These are phyloP conservation scores for Cyberlindnera maritima DNA, from an alignment of 805 yeast species.

Conservation along the genomic window DNA sequence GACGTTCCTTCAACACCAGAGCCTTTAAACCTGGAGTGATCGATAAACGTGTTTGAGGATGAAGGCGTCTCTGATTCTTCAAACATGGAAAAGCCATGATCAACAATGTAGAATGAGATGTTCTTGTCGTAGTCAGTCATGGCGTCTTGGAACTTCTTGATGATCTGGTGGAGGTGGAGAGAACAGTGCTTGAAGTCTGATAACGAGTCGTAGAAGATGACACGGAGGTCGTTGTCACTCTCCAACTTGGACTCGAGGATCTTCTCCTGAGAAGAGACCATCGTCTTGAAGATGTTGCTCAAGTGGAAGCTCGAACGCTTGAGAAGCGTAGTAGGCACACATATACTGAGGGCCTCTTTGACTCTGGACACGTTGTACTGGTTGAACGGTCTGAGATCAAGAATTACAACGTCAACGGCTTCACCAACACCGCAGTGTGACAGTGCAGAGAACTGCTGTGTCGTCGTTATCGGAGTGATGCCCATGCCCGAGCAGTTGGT, in stretches of 20 bases:
- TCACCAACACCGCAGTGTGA: neutral
- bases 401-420: constrained; percentile 15
- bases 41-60: constrained; percentile 8
- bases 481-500: constrained; percentile 13
- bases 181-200: constrained; percentile 24
- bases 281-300: constrained; percentile 28
- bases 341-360: constrained; percentile 63
- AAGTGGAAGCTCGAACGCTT: constrained; percentile 45
- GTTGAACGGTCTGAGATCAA: constrained; percentile 78
- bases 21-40: constrained; percentile 16
- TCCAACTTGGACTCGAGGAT: constrained; percentile 15
- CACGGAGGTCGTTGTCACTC: constrained; percentile 8
- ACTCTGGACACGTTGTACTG: constrained; percentile 65
- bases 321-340: constrained; percentile 84
- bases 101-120: constrained; percentile 19
- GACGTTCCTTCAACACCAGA: neutral
- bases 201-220: constrained; percentile 26
- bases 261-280: constrained; percentile 24
- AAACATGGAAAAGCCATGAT: constrained; percentile 23
- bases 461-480: constrained; percentile 12
- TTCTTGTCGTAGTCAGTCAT: constrained; percentile 12
- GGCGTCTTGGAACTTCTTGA: constrained; percentile 25
- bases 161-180: constrained; percentile 25
- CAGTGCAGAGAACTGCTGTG: constrained; percentile 9
- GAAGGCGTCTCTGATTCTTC: constrained; percentile 1